Evolutionary conservation across 192 early-diverging fungal genomes (phyloP), one percentile per base, ranked within the genome.

Genomic region (Endogone sp.): DNA sequence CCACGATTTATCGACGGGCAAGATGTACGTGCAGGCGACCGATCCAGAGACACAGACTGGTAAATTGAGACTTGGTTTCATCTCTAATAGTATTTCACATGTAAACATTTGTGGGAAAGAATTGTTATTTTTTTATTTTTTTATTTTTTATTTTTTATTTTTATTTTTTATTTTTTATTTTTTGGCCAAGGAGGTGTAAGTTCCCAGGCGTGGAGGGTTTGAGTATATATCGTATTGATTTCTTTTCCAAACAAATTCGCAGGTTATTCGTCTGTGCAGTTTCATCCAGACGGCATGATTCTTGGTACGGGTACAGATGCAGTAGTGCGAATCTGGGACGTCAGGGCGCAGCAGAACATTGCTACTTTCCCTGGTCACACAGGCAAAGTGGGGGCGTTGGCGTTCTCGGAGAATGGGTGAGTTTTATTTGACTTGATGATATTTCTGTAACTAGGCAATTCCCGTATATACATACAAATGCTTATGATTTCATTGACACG

Each of bases 231-330:
- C n/a, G n/a, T n/a, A n/a, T n/a, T n/a, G n/a, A n/a, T n/a, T n/a
- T n/a, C n/a, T n/a, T n/a, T n/a, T n/a, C n/a, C n/a, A n/a, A n/a
- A n/a, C n/a, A n/a, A n/a, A n/a, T n/a, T 60, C 27, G 27, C 64
- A 88, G 86, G 85, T 29, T 94, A 89, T 72, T 83, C 86, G 4
- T 70, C 85, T 2, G 82, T 84, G 60, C 69, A 84, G 21, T 93
- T 96, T 83, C 97, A 98, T 78, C 96, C 96, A 2, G 97, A 99
- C 75, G 96, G 95, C 69, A 78, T 92, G 62, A 87, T 99, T 57
- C 67, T 96, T 26, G 96, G 82, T 10, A 87, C 93, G 3, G 94
- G 92, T 55, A 90, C 89, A 0, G 90, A 94, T 58, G 84, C 86
- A 2, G 72, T 82, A 54, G 84, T 95, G 25, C 86, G 87, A 27